Evolutionary conservation across 2,329 filamentous ascomycete species (phyloP), one percentile per base, ranked within the genome.

Genomic region (Neocatenulostroma microsporum): DNA sequence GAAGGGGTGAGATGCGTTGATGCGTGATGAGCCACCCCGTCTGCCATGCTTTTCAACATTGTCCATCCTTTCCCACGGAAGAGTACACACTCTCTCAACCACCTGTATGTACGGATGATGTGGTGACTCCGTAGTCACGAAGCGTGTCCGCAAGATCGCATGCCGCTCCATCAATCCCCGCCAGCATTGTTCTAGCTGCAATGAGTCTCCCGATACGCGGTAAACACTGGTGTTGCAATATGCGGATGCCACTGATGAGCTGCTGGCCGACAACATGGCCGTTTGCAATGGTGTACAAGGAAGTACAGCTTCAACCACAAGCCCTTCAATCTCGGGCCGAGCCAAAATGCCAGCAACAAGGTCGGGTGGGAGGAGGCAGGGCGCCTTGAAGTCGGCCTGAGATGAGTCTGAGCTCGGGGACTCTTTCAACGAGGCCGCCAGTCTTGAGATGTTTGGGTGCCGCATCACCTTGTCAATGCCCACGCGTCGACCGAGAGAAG

Each of bases 201-300:
- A 47, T 0, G 73, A 40, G 21, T 77, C 59, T 1, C 69, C 65
- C 4, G 60, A 61, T 5, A 93, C 54, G 5, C 70, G 66, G 43
- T 94, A 73, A 0, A 80, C 59, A 38, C 84, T 76, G 31, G 74
- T 74, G 55, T 94, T 94, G 50, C 73, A 77, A 55, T 94, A 94
- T 2, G 77, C 68, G 1, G 62, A 61, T 9, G 63, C 57, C 2
- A 60, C 60, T 2, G 44, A 66, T 50, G 62, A 62, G 3, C 57
- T 47, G 18, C 62, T 62, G 7, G 76, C 73, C 3, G 78, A 80
- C 1, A 94, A 67, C 86, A 94, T 94, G 1, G 81, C 82, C 62
- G 93, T 83, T 57, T 95, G 88, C 0, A 95, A 64, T 1, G 87
- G 83, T 2, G 86, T 93, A 54, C 88, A 94, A 1, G 87, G 87